Conservation (phyloP, 345 rosid species). For the Erodium maritimum region DNA sequence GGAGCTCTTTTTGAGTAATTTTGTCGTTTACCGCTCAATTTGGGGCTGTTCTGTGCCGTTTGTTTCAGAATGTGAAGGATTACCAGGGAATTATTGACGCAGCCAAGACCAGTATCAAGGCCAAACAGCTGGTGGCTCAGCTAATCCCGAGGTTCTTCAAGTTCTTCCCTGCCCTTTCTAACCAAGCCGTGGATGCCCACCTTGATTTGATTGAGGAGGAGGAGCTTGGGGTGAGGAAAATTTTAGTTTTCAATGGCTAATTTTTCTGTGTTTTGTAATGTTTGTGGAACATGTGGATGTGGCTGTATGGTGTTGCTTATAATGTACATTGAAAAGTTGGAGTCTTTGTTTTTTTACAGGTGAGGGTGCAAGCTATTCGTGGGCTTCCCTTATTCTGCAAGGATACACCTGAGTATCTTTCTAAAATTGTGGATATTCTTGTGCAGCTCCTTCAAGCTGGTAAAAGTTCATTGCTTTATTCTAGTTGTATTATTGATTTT, state of each 20-base stretch:
- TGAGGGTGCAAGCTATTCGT: constrained; percentile 95
- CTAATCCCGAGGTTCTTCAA: constrained; percentile 94
- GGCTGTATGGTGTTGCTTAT: background rate
- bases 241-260: background rate
- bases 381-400: constrained; percentile 94
- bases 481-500: background rate
- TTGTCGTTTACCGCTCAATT: background rate
- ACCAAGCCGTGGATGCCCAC: constrained; percentile 61
- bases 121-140: constrained; percentile 95
- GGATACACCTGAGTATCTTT: constrained; percentile 63
- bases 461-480: constrained; percentile 17
- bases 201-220: constrained; percentile 88
- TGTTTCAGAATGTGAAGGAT: constrained; percentile 60
- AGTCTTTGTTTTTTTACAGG: constrained; percentile 30
- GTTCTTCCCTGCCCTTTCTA: constrained; percentile 75
- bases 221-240: constrained; percentile 62
- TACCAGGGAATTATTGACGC: constrained; percentile 79
- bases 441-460: constrained; percentile 74
- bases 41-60: constrained; percentile 2
- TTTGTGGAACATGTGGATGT: no score
- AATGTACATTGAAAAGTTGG: background rate
- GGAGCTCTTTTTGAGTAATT: background rate
- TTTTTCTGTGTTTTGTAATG: background rate
- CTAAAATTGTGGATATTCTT: constrained; percentile 80
- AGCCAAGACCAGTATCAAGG: constrained; percentile 63